phyloP scores from a whole-genome alignment of 2,329 filamentous ascomycete genomes.

The Apiospora rasikravindrae region DNA sequence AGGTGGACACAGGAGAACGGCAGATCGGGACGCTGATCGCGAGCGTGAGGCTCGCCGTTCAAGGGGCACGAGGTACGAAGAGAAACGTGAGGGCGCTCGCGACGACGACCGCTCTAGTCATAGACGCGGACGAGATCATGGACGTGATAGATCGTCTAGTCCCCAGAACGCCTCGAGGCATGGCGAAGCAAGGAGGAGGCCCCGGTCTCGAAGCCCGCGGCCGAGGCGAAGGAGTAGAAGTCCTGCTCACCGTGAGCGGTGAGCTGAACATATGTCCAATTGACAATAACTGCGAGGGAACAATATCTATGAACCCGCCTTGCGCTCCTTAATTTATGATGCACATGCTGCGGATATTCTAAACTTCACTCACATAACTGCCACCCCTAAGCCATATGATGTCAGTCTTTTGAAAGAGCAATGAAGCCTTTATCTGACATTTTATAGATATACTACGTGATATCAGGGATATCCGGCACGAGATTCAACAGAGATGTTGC shows the following conservation, averaged over 20 bases:
- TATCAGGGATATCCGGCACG: too few species aligned
- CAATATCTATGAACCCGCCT: neutral
- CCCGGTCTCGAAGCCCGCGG: conserved; percentile 30
- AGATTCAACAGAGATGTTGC: too few species aligned
- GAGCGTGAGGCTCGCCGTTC: conserved; percentile 27
- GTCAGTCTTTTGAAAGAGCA: neutral
- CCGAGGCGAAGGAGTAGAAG: conserved; percentile 33
- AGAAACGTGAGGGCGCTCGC: conserved; percentile 44
- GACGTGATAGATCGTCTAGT: conserved; percentile 29
- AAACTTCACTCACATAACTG: too few species aligned
- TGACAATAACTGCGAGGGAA: neutral
- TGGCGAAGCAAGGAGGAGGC: conserved; percentile 27
- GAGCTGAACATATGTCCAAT: neutral
- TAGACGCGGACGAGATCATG: conserved; percentile 26
- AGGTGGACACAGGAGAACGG: neutral
- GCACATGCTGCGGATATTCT: too few species aligned
- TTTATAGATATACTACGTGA: too few species aligned
- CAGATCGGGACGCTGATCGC: neutral
- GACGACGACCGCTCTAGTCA: conserved; percentile 29
- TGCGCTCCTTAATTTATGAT: neutral
- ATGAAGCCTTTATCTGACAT: too few species aligned
- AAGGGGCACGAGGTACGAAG: conserved; percentile 50
- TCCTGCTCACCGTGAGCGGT: conserved; percentile 28
- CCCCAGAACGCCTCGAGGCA: conserved; percentile 29
- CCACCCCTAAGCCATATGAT: neutral